A percentile compares a stretch with the other conserved stretches of the same genome.
Evolutionary conservation across 164 flowering plant species (phyloP).

Genomic region (Taxillus chinensis): DNA sequence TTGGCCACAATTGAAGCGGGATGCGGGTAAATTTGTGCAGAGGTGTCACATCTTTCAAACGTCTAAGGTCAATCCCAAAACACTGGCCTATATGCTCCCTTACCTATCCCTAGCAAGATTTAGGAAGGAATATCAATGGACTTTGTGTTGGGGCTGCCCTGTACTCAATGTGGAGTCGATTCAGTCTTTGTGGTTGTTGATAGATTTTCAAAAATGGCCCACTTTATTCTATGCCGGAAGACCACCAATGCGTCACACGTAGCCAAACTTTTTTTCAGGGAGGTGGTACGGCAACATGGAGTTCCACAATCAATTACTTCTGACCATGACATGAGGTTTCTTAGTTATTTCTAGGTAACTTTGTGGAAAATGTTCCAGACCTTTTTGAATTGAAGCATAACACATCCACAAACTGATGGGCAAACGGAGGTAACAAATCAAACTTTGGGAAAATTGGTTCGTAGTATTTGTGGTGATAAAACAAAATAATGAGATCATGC

Average conservation of each 20-base stretch:
- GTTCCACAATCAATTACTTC: background rate
- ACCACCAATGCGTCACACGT: background rate
- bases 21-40: background rate
- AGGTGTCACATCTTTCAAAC: background rate
- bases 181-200: background rate
- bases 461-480: background rate
- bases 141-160: background rate
- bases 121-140: background rate
- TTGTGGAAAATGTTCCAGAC: background rate
- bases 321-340: background rate
- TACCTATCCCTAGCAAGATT: background rate
- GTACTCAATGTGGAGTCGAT: background rate
- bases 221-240: background rate
- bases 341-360: background rate
- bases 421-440: background rate
- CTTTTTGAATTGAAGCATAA: background rate
- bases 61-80: background rate
- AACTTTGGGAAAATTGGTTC: background rate
- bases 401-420: background rate
- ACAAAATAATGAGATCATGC: too few species aligned
- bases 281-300: background rate
- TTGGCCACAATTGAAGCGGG: conserved; percentile 1
- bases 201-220: background rate
- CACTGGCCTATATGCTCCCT: background rate
- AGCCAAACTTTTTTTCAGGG: background rate